These are phyloP conservation scores for Fusarium poae DNA, from an alignment of 2,329 filamentous ascomycete species.

Conservation along the genomic window DNA sequence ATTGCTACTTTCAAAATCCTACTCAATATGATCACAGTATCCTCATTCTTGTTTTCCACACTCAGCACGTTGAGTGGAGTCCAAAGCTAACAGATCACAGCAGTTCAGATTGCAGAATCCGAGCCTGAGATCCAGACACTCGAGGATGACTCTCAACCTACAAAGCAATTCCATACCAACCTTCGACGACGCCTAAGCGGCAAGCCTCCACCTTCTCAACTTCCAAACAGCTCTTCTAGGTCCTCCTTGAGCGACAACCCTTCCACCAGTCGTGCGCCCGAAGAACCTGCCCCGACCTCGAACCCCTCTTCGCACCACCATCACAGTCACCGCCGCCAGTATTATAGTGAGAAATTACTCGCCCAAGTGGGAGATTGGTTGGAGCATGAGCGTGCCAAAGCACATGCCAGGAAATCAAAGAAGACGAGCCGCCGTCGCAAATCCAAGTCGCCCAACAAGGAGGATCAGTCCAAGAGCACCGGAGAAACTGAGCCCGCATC, in stretches of 20 bases:
- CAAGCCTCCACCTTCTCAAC: constrained; percentile 46
- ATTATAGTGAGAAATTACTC: constrained; percentile 70
- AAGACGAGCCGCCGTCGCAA: constrained; percentile 57
- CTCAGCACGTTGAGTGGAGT: background rate
- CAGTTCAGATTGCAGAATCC: constrained; percentile 71
- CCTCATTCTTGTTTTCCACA: background rate
- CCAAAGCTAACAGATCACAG: constrained; percentile 51
- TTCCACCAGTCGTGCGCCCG: constrained; percentile 46
- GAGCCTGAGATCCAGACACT: constrained; percentile 49
- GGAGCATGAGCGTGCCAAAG: constrained; percentile 78
- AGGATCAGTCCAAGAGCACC: constrained; percentile 44
- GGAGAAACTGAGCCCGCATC: constrained; percentile 15
- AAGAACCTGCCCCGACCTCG: constrained; percentile 47
- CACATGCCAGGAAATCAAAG: constrained; percentile 62
- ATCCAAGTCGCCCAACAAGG: constrained; percentile 55
- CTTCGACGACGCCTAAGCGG: constrained; percentile 53
- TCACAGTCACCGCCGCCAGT: constrained; percentile 53
- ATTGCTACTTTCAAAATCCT: constrained; percentile 4
- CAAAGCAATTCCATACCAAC: constrained; percentile 53
- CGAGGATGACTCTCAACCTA: constrained; percentile 51
- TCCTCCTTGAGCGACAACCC: constrained; percentile 58
- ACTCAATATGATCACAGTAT: constrained; percentile 17
- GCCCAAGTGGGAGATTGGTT: constrained; percentile 87
- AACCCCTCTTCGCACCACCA: constrained; percentile 44
- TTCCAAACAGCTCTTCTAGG: constrained; percentile 58